Base-by-base conservation (phyloP, 1,139 yeast genomes). In the Geotrichum aggregatum region DNA sequence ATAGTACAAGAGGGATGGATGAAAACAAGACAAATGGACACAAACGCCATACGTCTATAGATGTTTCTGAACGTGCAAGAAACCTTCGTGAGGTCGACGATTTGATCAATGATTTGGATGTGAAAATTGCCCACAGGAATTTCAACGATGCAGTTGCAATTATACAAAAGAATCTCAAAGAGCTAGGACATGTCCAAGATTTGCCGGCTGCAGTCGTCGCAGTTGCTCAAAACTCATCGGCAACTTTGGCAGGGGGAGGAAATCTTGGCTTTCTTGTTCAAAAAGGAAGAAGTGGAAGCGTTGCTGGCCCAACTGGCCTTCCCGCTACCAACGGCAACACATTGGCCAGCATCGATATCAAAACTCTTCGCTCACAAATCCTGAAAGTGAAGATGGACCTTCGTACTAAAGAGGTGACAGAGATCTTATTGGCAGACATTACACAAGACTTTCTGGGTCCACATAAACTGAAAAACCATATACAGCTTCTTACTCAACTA, bases 21-120 rank as follows among this genome's bases (percentile, higher is more conserved):
- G 49, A 39, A n/a, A 48, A 55, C 44, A 35, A 50, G 38, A 3
- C 19, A 6, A 50, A 49, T 24, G 54, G 52, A 3, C 59, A 56
- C 38, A 40, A 50, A 3, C 36, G 60, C 7, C 48, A 52, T 5
- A 26, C 52, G 1, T 56, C 61, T 0, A 47, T 58, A 28, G 61
- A 57, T 41, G 50, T 56, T 43, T 52, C 59, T 1, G 61, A 58
- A 22, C 45, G 58, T 13, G 48, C 61, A 8, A 44, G 55, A 40
- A 55, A 73, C 22, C 71, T 82, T 52, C 77, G 80, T 50, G 73
- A 75, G 45, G 73, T 82, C 40, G 87, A 83, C 58, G 86, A 82
- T 52, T 71, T 76, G 48, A 72, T 84, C 30, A 86, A 83, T 56
- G 87, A 83, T 56, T 75, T 83, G 31, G 92, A 84, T 63, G 79